These are phyloP conservation scores for Xerocomellus intermedius DNA, from an alignment of 768 basidiomycete genomes.

Conservation along the genomic window DNA sequence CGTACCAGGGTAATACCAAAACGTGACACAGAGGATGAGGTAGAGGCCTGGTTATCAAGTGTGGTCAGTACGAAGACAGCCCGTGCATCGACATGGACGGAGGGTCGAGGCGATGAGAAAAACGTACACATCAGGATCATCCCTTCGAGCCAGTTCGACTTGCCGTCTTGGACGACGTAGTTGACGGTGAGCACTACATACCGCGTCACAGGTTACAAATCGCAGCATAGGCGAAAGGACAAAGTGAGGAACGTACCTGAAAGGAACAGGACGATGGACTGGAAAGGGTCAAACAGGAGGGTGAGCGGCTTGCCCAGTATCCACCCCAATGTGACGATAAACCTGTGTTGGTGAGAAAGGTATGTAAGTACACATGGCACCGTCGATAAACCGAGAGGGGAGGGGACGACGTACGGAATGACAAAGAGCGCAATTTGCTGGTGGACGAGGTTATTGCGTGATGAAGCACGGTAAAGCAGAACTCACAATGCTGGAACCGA, in stretches of 20 bases:
- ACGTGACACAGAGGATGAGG: slow-evolving; percentile 52
- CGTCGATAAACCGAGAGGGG: background rate
- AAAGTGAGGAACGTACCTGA: slow-evolving; percentile 21
- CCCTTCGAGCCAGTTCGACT: slow-evolving; percentile 92
- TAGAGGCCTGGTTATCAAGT: slow-evolving; percentile 43
- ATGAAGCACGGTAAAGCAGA: background rate
- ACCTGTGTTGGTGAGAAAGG: slow-evolving; percentile 36
- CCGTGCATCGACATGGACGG: too few relatives aligned
- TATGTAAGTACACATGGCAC: slow-evolving; percentile 10
- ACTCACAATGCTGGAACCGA: slow-evolving; percentile 78
- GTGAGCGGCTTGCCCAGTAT: slow-evolving; percentile 74
- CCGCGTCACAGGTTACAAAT: background rate
- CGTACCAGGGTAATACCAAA: slow-evolving; percentile 53
- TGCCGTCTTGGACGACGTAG: slow-evolving; percentile 82
- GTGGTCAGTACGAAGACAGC: background rate
- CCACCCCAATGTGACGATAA: slow-evolving; percentile 81
- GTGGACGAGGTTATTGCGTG: background rate
- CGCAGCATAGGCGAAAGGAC: background rate
- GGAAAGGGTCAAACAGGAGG: slow-evolving; percentile 84
- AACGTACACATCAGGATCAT: slow-evolving; percentile 65
- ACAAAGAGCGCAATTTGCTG: slow-evolving; percentile 76
- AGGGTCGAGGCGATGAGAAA: too few relatives aligned
- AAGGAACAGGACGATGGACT: slow-evolving; percentile 44
- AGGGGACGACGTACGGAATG: slow-evolving; percentile 46
- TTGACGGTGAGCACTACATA: slow-evolving; percentile 75